Conservation (phyloP, 2,329 filamentous ascomycete genomes). For the Aspergillus udagawae region DNA sequence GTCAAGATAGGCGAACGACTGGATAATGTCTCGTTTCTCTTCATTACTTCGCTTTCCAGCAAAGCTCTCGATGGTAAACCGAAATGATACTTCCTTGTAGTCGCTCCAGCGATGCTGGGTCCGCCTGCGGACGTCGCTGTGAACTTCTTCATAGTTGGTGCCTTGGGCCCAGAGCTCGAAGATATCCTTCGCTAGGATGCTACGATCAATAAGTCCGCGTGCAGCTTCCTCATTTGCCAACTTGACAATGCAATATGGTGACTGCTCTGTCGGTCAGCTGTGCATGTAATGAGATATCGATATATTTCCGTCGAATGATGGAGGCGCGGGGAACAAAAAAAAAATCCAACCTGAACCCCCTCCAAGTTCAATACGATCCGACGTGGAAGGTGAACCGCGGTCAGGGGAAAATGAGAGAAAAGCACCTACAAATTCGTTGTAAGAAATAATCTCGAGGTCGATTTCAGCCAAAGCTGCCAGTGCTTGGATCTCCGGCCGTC, state of each 20-base stretch:
- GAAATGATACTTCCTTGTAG: conserved; percentile 68
- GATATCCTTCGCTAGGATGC: conserved; percentile 76
- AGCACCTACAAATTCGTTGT: conserved; percentile 65
- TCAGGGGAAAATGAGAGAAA: conserved; percentile 2
- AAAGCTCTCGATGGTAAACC: conserved; percentile 80
- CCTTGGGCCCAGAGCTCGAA: conserved; percentile 86
- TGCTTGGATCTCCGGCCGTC: conserved; percentile 75
- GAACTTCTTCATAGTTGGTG: conserved; percentile 62
- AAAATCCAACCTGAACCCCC: background rate
- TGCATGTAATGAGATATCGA: conserved; percentile 9
- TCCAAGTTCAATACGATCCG: background rate
- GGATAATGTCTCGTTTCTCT: conserved; percentile 70
- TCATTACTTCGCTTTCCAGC: conserved; percentile 63
- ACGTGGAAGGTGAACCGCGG: background rate
- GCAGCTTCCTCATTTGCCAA: conserved; percentile 65
- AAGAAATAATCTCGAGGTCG: conserved; percentile 68
- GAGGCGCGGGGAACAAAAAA: background rate
- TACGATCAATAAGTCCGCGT: conserved; percentile 64
- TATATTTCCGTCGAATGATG: background rate
- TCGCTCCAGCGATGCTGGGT: conserved; percentile 63
- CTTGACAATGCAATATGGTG: conserved; percentile 77
- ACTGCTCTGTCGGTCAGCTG: conserved; percentile 49
- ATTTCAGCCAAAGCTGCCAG: conserved; percentile 67
- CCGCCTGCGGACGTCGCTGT: conserved; percentile 57
- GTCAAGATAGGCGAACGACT: conserved; percentile 72